phyloP scores from a whole-genome alignment of 352 stramenopile species.

The Globisporangium emineosum region DNA sequence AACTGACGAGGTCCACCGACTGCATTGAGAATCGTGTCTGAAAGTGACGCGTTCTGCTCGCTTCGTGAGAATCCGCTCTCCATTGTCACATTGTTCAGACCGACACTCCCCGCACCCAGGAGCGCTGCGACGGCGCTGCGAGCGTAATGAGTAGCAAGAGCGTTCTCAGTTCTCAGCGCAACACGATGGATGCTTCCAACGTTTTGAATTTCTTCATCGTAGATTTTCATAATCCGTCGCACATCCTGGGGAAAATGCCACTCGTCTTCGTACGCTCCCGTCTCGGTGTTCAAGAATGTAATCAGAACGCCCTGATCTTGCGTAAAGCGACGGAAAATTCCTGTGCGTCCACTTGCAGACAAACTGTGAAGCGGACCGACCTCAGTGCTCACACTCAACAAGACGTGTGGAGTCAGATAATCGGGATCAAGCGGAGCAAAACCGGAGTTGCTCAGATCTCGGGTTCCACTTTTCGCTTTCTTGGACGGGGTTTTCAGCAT shows the following conservation, averaged over 20 bases:
- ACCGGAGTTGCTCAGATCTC: constrained; percentile 28
- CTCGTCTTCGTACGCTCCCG: constrained; percentile 82
- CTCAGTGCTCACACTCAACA: constrained; percentile 76
- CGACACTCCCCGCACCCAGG: constrained; percentile 16
- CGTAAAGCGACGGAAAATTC: constrained; percentile 57
- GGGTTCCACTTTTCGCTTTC: constrained; percentile 5
- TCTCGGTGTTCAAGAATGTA: constrained; percentile 85
- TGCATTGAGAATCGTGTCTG: constrained; percentile 40
- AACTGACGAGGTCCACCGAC: constrained; percentile 73
- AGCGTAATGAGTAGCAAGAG: constrained; percentile 81
- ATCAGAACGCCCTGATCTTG: constrained; percentile 67
- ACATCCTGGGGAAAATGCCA: constrained; percentile 74
- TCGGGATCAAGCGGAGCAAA: constrained; percentile 68
- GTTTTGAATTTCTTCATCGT: constrained; percentile 65
- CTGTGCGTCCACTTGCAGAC: constrained; percentile 60
- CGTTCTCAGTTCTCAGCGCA: constrained; percentile 72
- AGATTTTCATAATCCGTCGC: constrained; percentile 75
- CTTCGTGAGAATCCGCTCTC: neutral
- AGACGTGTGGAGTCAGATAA: constrained; percentile 68
- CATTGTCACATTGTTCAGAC: constrained; percentile 7
- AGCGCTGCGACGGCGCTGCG: constrained; percentile 49
- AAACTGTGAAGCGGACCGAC: constrained; percentile 69
- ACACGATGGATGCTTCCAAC: constrained; percentile 77
- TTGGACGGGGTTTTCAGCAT: constrained; percentile 23
- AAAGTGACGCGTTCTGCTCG: constrained; percentile 20